Percentiles rank a stretch among this genome's conserved stretches.
phyloP scores from a whole-genome alignment of 768 basidiomycete species.

The Rhodotorula diobovata region DNA sequence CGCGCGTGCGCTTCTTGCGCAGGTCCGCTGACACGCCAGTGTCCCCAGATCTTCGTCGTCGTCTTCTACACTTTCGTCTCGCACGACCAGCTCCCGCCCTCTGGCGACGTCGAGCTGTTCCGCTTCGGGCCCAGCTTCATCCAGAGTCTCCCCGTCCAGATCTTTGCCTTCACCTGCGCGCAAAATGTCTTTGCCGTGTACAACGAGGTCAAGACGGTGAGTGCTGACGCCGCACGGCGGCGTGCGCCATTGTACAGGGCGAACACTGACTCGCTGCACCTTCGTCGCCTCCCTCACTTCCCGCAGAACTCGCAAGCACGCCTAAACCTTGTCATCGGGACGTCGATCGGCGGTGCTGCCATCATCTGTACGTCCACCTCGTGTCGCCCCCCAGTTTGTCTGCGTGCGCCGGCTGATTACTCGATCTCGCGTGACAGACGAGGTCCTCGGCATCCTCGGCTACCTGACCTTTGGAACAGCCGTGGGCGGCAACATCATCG shows the following conservation, averaged over 20 bases:
- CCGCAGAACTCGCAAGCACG: slow-evolving; percentile 65
- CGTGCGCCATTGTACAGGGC: not conserved
- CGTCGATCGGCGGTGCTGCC: slow-evolving; percentile 78
- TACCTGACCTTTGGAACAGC: slow-evolving; percentile 48
- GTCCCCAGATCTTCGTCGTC: slow-evolving; percentile 64
- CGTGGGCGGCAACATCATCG: slow-evolving; percentile 89
- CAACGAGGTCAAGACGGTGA: slow-evolving; percentile 26
- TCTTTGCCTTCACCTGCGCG: slow-evolving; percentile 21
- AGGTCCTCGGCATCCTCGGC: slow-evolving; percentile 60
- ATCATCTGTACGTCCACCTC: slow-evolving; percentile 54
- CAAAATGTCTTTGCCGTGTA: slow-evolving; percentile 62
- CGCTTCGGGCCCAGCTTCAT: slow-evolving; percentile 73
- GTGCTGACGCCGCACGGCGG: not conserved
- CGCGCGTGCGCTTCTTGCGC: no score
- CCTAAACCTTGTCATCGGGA: slow-evolving; percentile 80
- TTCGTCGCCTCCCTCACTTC: not conserved
- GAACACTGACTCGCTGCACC: not conserved
- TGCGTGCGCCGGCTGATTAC: not conserved
- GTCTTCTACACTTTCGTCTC: slow-evolving; percentile 69
- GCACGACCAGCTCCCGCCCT: slow-evolving; percentile 58
- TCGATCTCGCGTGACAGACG: slow-evolving; percentile 50
- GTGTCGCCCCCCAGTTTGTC: no score
- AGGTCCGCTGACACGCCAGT: no score
- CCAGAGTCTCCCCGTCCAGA: slow-evolving; percentile 76
- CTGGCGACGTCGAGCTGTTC: slow-evolving; percentile 66